Conservation (phyloP, 176 grass and related monocot genomes). For the Urochloa ruziziensis region DNA sequence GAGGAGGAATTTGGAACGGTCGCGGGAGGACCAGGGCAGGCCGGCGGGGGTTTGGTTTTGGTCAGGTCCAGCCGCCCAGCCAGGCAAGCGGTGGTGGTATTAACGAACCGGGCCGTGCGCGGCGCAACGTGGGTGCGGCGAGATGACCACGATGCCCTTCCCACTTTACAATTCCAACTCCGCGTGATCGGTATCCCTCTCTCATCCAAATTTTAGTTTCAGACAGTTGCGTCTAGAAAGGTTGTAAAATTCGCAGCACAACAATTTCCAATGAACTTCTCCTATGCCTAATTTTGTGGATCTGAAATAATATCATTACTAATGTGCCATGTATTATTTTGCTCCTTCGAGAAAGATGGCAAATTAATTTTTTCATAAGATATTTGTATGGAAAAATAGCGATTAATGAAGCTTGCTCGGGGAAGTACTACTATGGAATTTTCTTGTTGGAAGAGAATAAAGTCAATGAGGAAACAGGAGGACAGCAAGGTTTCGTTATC, state of each 20-base stretch:
- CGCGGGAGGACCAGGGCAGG: not conserved
- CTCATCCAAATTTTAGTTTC: not conserved
- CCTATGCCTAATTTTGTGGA: too few relatives aligned
- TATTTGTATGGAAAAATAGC: not conserved
- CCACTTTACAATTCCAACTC: not conserved
- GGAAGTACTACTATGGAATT: not conserved
- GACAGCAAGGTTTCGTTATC: constrained; percentile 4
- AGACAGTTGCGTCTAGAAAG: not conserved
- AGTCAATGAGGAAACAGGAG: not conserved
- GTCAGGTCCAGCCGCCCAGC: not conserved
- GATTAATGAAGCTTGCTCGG: not conserved
- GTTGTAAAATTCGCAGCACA: not conserved
- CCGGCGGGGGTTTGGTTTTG: not conserved
- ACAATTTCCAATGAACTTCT: not conserved
- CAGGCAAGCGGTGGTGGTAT: not conserved
- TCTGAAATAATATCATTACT: not conserved
- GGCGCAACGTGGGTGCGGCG: constrained; percentile 34
- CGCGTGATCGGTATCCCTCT: not conserved
- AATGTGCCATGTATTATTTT: not conserved
- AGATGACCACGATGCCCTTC: constrained; percentile 35
- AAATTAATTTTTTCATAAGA: not conserved
- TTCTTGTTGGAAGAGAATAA: not conserved
- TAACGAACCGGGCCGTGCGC: constrained; percentile 15
- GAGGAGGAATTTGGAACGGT: constrained; percentile 30
- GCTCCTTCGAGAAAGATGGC: not conserved